A percentile compares a stretch with the other conserved stretches of the same genome.
phyloP scores from a whole-genome alignment of 768 basidiomycete genomes.

The Hericium coralloides region DNA sequence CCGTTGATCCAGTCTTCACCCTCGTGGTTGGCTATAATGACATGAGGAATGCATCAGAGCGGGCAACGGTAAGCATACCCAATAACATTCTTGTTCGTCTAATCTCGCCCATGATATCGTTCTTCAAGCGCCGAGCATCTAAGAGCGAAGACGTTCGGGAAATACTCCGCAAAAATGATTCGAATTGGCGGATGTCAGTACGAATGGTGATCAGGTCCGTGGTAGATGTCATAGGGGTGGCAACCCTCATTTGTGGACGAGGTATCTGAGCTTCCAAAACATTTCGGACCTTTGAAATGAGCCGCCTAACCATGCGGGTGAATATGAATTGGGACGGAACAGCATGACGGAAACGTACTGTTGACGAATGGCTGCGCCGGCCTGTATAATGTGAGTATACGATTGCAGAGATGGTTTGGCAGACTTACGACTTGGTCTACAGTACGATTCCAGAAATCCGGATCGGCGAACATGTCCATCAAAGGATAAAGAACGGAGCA shows the following conservation, averaged over 20 bases:
- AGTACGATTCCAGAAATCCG: constrained; percentile 93
- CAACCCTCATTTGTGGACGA: constrained; percentile 33
- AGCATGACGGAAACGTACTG: constrained; percentile 51
- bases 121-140: constrained; percentile 85
- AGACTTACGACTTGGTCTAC: constrained; percentile 83
- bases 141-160: constrained; percentile 70
- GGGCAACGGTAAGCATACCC: constrained; percentile 32
- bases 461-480: constrained; percentile 89
- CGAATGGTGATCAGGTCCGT: constrained; percentile 74
- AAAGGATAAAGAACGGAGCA: constrained; percentile 80
- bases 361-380: constrained; percentile 63
- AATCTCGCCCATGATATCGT: constrained; percentile 89
- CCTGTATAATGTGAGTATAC: constrained; percentile 25
- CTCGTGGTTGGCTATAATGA: constrained; percentile 61
- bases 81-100: constrained; percentile 66
- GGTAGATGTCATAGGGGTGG: constrained; percentile 32
- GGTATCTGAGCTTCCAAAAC: constrained; percentile 76
- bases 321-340: constrained; percentile 9
- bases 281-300: constrained; percentile 83
- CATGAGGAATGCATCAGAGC: neutral
- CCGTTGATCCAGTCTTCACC: constrained; percentile 87
- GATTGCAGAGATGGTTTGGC: neutral
- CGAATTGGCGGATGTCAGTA: constrained; percentile 78
- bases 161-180: constrained; percentile 85
- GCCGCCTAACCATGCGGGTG: constrained; percentile 38